Conservation (phyloP, 2,329 filamentous ascomycete species). For the Aspergillus tanneri region DNA sequence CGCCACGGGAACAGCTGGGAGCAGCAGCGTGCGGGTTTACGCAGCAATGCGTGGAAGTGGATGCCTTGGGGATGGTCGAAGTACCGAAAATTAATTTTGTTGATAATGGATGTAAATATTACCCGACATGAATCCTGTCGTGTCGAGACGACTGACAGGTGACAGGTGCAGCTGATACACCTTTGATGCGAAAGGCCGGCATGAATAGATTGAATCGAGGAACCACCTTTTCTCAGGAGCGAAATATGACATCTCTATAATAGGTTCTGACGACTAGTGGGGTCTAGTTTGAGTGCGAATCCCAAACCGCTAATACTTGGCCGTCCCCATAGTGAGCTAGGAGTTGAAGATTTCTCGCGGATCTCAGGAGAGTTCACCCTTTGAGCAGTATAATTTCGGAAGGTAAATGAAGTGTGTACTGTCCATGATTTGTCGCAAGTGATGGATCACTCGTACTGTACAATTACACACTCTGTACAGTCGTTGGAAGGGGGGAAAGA, state of each 20-base stretch:
- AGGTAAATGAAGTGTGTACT: not conserved
- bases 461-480: not conserved
- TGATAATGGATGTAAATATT: slow-evolving; percentile 1
- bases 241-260: slow-evolving; percentile 27
- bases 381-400: slow-evolving; percentile 1
- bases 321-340: slow-evolving; percentile 11
- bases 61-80: not conserved
- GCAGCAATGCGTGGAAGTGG: too few relatives aligned
- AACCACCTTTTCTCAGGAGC: slow-evolving; percentile 4
- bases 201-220: not conserved
- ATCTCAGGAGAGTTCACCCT: slow-evolving; percentile 9
- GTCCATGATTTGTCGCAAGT: slow-evolving; percentile 13
- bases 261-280: slow-evolving; percentile 33
- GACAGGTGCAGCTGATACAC: slow-evolving; percentile 5
- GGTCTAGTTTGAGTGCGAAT: slow-evolving; percentile 31
- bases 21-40: too few relatives aligned
- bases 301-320: slow-evolving; percentile 17
- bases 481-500: slow-evolving; percentile 7
- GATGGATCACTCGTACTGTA: slow-evolving; percentile 9
- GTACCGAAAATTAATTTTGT: not conserved
- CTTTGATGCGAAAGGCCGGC: not conserved
- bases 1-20: slow-evolving; percentile 12
- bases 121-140: not conserved
- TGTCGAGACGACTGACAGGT: slow-evolving; percentile 10
- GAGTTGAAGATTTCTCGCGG: slow-evolving; percentile 16